phyloP scores from a whole-genome alignment of 2,329 filamentous ascomycete genomes.

The Sporothrix dimorphospora region DNA sequence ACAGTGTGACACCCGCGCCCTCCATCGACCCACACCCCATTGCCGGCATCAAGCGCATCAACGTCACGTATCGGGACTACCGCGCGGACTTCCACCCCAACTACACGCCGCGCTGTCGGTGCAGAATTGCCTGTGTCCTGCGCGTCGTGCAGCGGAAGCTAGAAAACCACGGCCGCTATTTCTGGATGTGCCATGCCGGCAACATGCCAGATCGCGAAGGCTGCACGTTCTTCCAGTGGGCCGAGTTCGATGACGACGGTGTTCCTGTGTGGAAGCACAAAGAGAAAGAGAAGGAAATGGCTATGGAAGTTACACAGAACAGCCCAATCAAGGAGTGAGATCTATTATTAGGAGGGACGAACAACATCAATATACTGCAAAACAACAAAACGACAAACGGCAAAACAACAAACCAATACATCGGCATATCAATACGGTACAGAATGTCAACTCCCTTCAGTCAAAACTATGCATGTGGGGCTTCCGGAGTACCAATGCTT shows the following conservation, averaged over 20 bases:
- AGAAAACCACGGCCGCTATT: conserved; percentile 74
- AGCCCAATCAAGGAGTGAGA: background rate
- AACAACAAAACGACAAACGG: background rate
- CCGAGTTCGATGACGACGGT: conserved; percentile 83
- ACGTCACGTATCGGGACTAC: conserved; percentile 92
- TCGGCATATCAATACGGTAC: background rate
- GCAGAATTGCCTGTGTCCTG: conserved; percentile 68
- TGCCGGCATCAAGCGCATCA: conserved; percentile 79
- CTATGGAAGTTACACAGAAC: background rate
- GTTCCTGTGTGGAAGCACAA: conserved; percentile 64
- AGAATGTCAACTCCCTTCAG: background rate
- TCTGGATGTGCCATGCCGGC: conserved; percentile 89
- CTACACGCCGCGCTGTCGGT: conserved; percentile 77
- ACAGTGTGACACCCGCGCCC: conserved; percentile 74
- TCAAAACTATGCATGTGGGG: background rate
- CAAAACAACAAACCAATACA: background rate
- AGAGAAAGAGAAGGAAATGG: background rate
- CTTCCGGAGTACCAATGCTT: background rate
- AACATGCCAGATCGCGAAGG: conserved; percentile 69
- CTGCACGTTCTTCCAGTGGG: conserved; percentile 84
- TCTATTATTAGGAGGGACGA: background rate
- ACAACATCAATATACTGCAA: background rate
- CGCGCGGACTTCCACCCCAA: conserved; percentile 74
- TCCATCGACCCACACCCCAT: conserved; percentile 85
- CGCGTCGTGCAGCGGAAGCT: conserved; percentile 79